Conservation (phyloP, 441 rosid species). For the Manihot esculenta region DNA sequence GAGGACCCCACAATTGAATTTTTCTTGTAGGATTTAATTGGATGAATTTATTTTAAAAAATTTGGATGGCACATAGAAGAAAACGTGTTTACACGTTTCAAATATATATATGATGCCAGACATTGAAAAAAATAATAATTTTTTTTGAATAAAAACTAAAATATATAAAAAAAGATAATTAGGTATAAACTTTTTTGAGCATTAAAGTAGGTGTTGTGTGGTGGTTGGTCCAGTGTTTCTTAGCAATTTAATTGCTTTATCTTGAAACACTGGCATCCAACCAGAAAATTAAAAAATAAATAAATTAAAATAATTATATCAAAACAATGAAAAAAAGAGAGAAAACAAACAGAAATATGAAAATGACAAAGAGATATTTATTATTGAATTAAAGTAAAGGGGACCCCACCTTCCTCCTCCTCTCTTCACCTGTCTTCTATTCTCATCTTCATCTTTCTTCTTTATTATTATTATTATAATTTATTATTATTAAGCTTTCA, state of each 20-base stretch:
- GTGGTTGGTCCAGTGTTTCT: conserved; percentile 46
- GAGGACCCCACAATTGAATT: background rate
- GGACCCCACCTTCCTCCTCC: conserved; percentile 26
- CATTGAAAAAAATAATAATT: no score
- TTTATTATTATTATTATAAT: background rate
- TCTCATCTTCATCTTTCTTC: conserved; percentile 17
- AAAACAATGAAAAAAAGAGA: conserved; percentile 12
- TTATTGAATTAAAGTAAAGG: conserved; percentile 29
- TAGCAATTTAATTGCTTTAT: conserved; percentile 50
- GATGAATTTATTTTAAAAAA: background rate
- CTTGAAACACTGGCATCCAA: conserved; percentile 46
- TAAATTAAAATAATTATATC: background rate
- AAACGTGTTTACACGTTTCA: conserved; percentile 7
- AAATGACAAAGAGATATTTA: conserved; percentile 54
- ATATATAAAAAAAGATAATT: background rate
- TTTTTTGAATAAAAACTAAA: no score
- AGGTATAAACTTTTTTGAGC: conserved; percentile 10
- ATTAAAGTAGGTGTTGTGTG: conserved; percentile 40
- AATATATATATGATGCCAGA: background rate
- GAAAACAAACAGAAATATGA: conserved; percentile 21
- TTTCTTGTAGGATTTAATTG: background rate
- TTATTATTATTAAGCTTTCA: conserved; percentile 7
- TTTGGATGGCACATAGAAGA: background rate
- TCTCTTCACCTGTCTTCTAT: background rate
- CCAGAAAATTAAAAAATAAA: conserved; percentile 36